Evolutionary conservation across 78 protist genomes (phyloP).

Genomic region (Protostelium mycophagum): DNA sequence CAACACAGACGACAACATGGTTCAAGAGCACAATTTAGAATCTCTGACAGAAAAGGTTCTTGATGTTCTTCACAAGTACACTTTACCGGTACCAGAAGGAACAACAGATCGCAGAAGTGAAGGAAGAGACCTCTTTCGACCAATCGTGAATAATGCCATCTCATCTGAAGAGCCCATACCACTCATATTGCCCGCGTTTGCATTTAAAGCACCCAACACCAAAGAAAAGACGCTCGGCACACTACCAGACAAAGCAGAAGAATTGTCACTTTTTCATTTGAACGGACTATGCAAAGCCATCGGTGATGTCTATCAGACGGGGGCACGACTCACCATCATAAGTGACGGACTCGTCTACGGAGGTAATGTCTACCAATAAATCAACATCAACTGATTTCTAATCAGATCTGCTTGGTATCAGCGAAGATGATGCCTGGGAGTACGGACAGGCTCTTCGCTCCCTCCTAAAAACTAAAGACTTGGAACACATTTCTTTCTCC

Average conservation of each 20-base stretch:
- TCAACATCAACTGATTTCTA: not conserved
- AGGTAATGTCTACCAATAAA: not conserved
- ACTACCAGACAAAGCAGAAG: not conserved
- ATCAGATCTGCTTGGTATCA: not conserved
- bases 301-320: not conserved
- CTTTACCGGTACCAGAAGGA: not conserved
- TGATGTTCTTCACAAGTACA: not conserved
- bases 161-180: not conserved
- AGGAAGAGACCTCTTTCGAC: not conserved
- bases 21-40: too few relatives aligned
- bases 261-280: not conserved
- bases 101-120: not conserved
- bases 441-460: not conserved
- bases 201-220: not conserved
- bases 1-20: too few relatives aligned
- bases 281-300: not conserved
- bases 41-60: not conserved
- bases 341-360: not conserved
- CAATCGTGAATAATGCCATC: not conserved
- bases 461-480: too few relatives aligned
- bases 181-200: not conserved
- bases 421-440: not conserved
- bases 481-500: too few relatives aligned
- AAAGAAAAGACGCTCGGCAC: not conserved
- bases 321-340: not conserved